Evolutionary conservation across 2,329 filamentous ascomycete genomes (phyloP).

Genomic region (Phialocephala sp.): DNA sequence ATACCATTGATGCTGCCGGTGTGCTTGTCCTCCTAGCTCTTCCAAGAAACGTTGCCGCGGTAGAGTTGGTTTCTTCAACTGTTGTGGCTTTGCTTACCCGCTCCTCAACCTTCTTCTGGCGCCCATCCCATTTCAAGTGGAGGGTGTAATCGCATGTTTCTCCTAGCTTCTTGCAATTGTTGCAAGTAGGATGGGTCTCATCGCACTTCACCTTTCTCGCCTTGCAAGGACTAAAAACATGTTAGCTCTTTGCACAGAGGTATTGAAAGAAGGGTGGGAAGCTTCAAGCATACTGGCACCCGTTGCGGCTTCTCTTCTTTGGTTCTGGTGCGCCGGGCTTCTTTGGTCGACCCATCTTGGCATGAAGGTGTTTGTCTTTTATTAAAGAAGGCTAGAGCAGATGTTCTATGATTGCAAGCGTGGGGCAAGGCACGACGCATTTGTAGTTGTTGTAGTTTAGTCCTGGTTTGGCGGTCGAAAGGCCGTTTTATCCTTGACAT

Average conservation of each 20-base stretch:
- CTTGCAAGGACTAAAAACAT: conserved; percentile 72
- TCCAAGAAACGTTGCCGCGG: neutral
- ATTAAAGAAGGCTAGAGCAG: neutral
- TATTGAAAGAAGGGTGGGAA: neutral
- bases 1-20: neutral
- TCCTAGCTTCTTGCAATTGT: conserved; percentile 74
- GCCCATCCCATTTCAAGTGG: conserved; percentile 79
- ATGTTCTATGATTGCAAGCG: neutral
- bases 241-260: conserved; percentile 13
- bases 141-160: conserved; percentile 83
- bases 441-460: neutral
- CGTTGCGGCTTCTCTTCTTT: conserved; percentile 70
- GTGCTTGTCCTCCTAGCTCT: neutral
- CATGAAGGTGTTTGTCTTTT: conserved; percentile 48
- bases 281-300: conserved; percentile 64
- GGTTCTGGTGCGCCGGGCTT: conserved; percentile 67
- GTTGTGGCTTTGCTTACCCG: conserved; percentile 17
- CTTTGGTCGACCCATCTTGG: conserved; percentile 61
- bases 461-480: neutral
- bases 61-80: conserved; percentile 25
- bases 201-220: conserved; percentile 81
- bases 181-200: conserved; percentile 75
- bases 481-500: conserved; percentile 7
- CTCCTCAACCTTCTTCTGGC: conserved; percentile 57
- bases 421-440: neutral